Evolutionary conservation across 768 basidiomycete species (phyloP), one percentile per base, ranked within the genome.

Genomic region (Hebeloma cylindrosporum): DNA sequence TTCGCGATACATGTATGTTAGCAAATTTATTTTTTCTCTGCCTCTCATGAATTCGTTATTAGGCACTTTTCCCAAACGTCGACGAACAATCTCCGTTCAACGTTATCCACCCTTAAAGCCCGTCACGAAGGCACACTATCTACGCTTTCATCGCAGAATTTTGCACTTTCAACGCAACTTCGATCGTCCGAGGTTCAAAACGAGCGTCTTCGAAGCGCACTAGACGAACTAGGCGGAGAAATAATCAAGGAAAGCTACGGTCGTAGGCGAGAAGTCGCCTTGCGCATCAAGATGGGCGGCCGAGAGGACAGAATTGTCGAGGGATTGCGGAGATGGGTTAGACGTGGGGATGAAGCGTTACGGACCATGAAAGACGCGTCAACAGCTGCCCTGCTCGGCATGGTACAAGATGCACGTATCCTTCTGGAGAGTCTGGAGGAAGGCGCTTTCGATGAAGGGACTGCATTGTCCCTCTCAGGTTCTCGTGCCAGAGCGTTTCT

Each of bases 11-110:
- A 92, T 91, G 89, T 89, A 53, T 43, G 82, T 69, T n/a, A n/a
- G n/a, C n/a, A 11, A 18, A 8, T 32, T 27, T 35, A 13, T 23
- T 39, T n/a, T 36, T 25, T 38, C 7, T 28, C 31, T 25, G 31
- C 29, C 29, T 23, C 6, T 16, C 43, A 46, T 36, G 11, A 21
- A 9, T 5, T 40, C 21, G 11, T 29, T 8, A 37, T 33, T 16
- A 90, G 89, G 89, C 85, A 82, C 61, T 93, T 91, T 64, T 89
- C 88, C 2, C 89, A 93, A 58, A 69, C 77, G 2, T 80, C 85
- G 5, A 85, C 83, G 3, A 74, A 86, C 43, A 60, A 73, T 1
- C 77, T 92, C 0, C 85, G 88, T 51, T 56, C 67, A 3, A 76
- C 86, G 9, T 69, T 91, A 31, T 66, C 68, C 4, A 64, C 77